Conservation (phyloP, 2,329 filamentous ascomycete species). For the Beauveria pseudobassiana region DNA sequence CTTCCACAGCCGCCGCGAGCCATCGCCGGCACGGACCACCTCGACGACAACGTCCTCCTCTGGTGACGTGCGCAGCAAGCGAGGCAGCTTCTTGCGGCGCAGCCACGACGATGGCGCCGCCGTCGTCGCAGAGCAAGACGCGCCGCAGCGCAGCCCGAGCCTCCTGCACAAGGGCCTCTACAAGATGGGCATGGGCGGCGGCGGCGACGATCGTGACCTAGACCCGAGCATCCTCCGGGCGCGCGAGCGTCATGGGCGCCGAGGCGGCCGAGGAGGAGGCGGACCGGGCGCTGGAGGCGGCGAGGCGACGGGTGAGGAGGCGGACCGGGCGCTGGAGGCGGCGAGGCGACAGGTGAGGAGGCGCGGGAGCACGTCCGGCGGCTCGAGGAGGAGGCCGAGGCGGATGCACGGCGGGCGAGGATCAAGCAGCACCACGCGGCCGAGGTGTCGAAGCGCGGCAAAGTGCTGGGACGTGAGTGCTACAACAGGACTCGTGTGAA, state of each 20-base stretch:
- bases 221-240: constrained; percentile 57
- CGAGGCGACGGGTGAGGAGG: constrained; percentile 52
- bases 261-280: constrained; percentile 59
- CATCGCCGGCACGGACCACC: constrained; percentile 22
- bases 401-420: constrained; percentile 57
- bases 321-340: constrained; percentile 53
- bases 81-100: constrained; percentile 21
- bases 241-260: constrained; percentile 53
- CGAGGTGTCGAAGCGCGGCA: constrained; percentile 60
- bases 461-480: constrained; percentile 58
- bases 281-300: constrained; percentile 53
- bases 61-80: constrained; percentile 11
- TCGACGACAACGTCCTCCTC: constrained; percentile 14
- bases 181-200: constrained; percentile 32
- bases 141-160: constrained; percentile 17
- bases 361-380: constrained; percentile 56
- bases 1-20: constrained; percentile 26
- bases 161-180: constrained; percentile 30
- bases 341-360: constrained; percentile 53
- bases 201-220: constrained; percentile 32
- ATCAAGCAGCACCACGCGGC: constrained; percentile 60
- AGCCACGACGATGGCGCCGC: constrained; percentile 19
- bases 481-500: too few relatives aligned
- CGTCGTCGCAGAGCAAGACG: constrained; percentile 18
- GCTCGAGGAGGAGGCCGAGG: constrained; percentile 57